Conservation (phyloP, 1,284 basidiomycete species). For the Puccinia coronata region DNA sequence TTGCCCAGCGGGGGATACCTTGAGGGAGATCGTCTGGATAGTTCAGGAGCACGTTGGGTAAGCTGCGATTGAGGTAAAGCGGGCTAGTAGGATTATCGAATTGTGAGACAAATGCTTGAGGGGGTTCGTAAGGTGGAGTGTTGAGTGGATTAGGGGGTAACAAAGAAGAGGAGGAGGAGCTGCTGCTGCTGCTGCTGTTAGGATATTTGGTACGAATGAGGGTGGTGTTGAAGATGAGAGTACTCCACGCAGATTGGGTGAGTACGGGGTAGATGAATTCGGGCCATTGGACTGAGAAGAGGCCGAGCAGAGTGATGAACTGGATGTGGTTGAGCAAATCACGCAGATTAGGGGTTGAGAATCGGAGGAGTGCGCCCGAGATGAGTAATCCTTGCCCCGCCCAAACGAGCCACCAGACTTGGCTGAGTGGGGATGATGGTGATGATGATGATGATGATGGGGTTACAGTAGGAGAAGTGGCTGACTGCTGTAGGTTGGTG, state of each 20-base stretch:
- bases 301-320: constrained; percentile 31
- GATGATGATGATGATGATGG: too few relatives aligned
- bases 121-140: constrained; percentile 28
- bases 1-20: constrained; percentile 35
- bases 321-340: constrained; percentile 41
- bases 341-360: constrained; percentile 19
- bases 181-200: too few relatives aligned
- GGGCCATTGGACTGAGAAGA: constrained; percentile 46
- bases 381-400: constrained; percentile 31
- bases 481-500: too few relatives aligned
- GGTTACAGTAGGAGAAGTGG: too few relatives aligned
- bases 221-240: constrained; percentile 31
- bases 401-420: constrained; percentile 37
- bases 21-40: neutral
- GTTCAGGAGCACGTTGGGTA: constrained; percentile 44
- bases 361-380: constrained; percentile 35
- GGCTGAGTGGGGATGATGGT: too few relatives aligned
- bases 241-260: constrained; percentile 31
- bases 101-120: constrained; percentile 15
- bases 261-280: constrained; percentile 48
- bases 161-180: too few relatives aligned
- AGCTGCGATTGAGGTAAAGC: constrained; percentile 34
- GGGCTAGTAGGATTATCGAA: constrained; percentile 15
- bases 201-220: neutral
- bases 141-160: constrained; percentile 5